These are phyloP conservation scores for Rhytidiadelphus loreus DNA, from an alignment of 225 moss, liverwort and hornwort genomes.

Conservation along the genomic window DNA sequence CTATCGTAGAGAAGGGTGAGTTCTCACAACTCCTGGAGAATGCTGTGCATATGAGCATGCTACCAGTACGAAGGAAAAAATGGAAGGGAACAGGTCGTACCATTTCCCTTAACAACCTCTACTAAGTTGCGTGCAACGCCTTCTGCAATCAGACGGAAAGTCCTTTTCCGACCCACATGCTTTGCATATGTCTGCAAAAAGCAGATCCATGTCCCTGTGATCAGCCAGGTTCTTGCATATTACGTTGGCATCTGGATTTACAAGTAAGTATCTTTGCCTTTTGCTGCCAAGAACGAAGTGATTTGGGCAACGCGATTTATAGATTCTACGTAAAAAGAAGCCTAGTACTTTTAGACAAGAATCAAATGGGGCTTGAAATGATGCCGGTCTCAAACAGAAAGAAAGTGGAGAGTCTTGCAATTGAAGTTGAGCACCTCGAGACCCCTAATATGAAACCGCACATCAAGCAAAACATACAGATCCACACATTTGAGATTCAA, in stretches of 20 bases:
- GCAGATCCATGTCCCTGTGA: not conserved
- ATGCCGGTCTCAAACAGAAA: not conserved
- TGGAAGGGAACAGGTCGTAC: not conserved
- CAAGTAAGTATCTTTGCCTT: not conserved
- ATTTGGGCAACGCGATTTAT: not conserved
- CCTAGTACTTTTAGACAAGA: not conserved
- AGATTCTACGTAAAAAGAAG: no score
- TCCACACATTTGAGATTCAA: not conserved
- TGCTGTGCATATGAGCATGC: not conserved
- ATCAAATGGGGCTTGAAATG: not conserved
- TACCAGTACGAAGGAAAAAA: not conserved
- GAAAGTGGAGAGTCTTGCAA: not conserved
- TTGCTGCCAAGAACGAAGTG: not conserved
- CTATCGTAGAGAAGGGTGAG: not conserved
- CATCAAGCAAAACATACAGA: not conserved
- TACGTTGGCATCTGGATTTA: not conserved
- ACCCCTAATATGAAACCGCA: not conserved
- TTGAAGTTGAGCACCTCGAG: not conserved
- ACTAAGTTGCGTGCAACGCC: slow-evolving; percentile 44
- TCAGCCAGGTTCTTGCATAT: not conserved
- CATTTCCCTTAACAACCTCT: slow-evolving; percentile 26
- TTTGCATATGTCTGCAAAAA: slow-evolving; percentile 20
- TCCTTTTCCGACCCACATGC: slow-evolving; percentile 30
- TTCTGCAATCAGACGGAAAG: slow-evolving; percentile 41
- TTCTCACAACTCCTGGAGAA: not conserved